These are phyloP conservation scores for Sordariomycetes sp. DNA, from an alignment of 2,329 filamentous ascomycete species.

Conservation along the genomic window DNA sequence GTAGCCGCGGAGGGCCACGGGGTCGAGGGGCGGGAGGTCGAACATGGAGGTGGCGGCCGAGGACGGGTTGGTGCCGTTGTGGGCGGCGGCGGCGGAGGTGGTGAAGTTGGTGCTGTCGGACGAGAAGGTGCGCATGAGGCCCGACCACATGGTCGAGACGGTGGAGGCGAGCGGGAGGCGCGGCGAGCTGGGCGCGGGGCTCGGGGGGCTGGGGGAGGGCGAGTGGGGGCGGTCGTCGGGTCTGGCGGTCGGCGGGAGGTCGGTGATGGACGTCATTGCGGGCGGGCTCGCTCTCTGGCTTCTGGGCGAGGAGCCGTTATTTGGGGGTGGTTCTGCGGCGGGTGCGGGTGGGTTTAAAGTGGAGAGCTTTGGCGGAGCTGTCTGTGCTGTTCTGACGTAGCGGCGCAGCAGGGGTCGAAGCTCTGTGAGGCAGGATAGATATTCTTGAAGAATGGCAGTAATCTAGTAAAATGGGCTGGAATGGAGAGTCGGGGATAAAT, in stretches of 20 bases:
- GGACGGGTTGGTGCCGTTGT: constrained; percentile 25
- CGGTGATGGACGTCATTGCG: not conserved
- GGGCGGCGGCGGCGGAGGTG: constrained; percentile 10
- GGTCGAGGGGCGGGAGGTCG: constrained; percentile 79
- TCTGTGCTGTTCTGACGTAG: not conserved
- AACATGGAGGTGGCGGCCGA: constrained; percentile 63
- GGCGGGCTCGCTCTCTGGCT: no score
- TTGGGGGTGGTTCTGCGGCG: not conserved
- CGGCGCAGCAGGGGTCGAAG: not conserved
- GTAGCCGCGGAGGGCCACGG: constrained; percentile 61
- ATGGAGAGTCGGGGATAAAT: not conserved
- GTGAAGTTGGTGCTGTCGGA: constrained; percentile 26
- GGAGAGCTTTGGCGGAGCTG: not conserved
- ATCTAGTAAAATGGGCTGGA: not conserved
- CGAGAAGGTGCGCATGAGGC: constrained; percentile 58
- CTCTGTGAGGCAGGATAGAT: not conserved
- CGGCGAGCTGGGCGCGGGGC: not conserved
- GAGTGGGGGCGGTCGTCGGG: not conserved
- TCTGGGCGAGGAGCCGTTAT: not conserved
- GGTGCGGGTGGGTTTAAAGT: not conserved
- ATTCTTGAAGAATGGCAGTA: not conserved
- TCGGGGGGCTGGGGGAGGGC: not conserved
- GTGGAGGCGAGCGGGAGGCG: constrained; percentile 7
- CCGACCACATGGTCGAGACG: constrained; percentile 37
- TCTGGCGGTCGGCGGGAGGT: not conserved